Evolutionary conservation across 1,139 yeast species (phyloP).

Genomic region (Magnusiomyces sp.): DNA sequence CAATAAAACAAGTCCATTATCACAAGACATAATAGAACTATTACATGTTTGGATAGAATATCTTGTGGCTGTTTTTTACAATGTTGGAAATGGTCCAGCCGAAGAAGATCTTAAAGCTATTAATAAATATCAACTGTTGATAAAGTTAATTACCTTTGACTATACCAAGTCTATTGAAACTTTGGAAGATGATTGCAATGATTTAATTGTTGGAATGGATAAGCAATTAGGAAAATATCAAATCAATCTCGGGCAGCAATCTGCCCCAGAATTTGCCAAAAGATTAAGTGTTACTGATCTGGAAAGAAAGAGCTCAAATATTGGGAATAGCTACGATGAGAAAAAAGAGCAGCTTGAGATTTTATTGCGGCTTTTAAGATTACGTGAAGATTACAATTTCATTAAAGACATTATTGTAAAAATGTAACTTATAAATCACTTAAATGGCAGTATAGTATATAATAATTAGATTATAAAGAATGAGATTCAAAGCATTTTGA

Average conservation of each 20-base stretch:
- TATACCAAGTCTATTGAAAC: background rate
- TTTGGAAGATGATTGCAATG: background rate
- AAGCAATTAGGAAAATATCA: background rate
- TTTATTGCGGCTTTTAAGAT: background rate
- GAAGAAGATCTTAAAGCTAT: background rate
- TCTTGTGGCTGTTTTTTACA: background rate
- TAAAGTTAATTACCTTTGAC: background rate
- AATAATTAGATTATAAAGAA: too few species aligned
- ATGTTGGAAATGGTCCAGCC: slow-evolving; percentile 1
- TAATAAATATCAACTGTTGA: background rate
- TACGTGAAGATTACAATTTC: background rate
- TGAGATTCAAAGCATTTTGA: background rate
- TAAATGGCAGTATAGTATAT: too few species aligned
- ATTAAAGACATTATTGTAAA: background rate
- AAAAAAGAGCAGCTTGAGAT: background rate
- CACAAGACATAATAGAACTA: background rate
- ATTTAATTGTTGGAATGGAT: background rate
- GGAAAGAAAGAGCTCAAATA: background rate
- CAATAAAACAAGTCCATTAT: background rate
- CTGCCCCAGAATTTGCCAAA: background rate
- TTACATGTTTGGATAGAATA: background rate
- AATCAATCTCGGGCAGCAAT: background rate
- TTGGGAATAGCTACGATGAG: background rate
- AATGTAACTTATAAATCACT: background rate
- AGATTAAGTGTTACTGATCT: background rate